Evolutionary conservation across 257 asterid species (phyloP), one percentile per base, ranked within the genome.

Genomic region (Fraxinus anomala): DNA sequence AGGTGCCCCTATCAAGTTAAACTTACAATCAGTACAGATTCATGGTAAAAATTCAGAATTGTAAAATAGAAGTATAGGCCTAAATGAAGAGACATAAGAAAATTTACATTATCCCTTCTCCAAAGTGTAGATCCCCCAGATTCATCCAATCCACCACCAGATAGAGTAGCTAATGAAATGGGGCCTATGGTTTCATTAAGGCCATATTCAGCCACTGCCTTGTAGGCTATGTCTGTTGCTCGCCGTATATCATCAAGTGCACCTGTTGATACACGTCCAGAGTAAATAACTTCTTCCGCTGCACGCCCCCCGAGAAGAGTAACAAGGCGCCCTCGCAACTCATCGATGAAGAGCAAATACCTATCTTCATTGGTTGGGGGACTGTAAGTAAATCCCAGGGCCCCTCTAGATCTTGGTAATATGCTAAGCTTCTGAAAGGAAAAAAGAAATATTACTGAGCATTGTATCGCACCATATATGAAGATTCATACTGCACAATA

Each of bases 231-330:
- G 81, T 96, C 99, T 54, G 99, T 96, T 68, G 99, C 99, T 81
- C 93, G 90, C 47, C 98, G 89, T 80, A 96, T 96, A 80, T 96
- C 99, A 59, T 96, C 99, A 76, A 96, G 87, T n/a, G 99, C 99
- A 84, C 99, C 99, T 37, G 99, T 96, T n/a, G 99, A 91, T 80
- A 96, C 98, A 77, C 99, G 98, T 49, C 99, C 99, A 49, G 92
- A 87, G 84, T 92, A 96, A 70, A 92, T 86, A 67, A 96, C 87
- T 87, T 96, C 97, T 81, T 96, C 99, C 3, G 99, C 99, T 68
- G 99, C 99, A 74, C 99, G 98, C n/a, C 98, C 99, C 0, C 99
- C 99, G 23, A 96, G 96, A 77, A 96, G 98, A 80, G 99, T 93
- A 71, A 93, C 99, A 75, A 96, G 92, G 77, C 97, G 96, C 74